Evolutionary conservation across 2,329 filamentous ascomycete genomes (phyloP).

Genomic region (Alternaria ventricosa): DNA sequence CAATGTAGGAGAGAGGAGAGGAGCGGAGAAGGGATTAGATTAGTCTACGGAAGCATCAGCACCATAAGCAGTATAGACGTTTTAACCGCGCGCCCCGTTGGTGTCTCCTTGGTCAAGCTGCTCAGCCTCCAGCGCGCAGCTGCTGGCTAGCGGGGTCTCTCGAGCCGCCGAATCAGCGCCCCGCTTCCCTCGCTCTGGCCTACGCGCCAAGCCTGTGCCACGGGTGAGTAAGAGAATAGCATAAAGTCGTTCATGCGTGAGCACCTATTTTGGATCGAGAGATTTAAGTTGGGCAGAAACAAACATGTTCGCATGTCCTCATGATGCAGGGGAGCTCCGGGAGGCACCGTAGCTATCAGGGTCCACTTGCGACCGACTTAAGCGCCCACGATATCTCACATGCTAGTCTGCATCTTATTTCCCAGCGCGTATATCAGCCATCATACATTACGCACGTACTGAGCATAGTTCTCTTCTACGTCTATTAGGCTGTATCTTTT

Average conservation of each 20-base stretch:
- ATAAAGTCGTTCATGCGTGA: background rate
- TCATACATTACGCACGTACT: background rate
- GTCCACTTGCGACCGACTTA: conserved; percentile 19
- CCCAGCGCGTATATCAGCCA: conserved; percentile 5
- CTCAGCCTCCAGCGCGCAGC: conserved; percentile 43
- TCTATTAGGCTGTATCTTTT: background rate
- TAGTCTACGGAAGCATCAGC: conserved; percentile 25
- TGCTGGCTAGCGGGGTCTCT: conserved; percentile 41
- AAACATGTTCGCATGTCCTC: conserved; percentile 1
- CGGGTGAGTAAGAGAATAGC: conserved; percentile 14
- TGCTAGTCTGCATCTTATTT: conserved; percentile 11
- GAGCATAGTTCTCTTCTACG: background rate
- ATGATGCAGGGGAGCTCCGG: background rate
- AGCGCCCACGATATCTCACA: conserved; percentile 19
- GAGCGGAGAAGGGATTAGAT: conserved; percentile 4
- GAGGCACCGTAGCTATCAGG: conserved; percentile 6
- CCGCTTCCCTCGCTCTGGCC: conserved; percentile 9
- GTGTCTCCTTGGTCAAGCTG: conserved; percentile 28
- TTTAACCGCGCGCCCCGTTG: conserved; percentile 27
- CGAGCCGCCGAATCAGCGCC: conserved; percentile 37
- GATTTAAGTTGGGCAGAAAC: background rate
- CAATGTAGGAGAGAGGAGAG: conserved; percentile 1
- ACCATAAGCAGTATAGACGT: conserved; percentile 21
- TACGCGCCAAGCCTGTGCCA: conserved; percentile 20
- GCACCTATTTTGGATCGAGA: background rate